phyloP scores from a whole-genome alignment of 306 rosid genomes.

The Cucumis sativus region Cucumber_9930_V3 NC_026661.2:20392501-20393000 shows the following conservation, averaged over 20 bases:
- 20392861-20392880: too few relatives aligned
- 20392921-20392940: too few relatives aligned
- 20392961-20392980: too few relatives aligned
- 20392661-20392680: constrained; percentile 9
- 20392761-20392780: constrained; percentile 1
- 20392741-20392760: background rate
- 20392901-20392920: too few relatives aligned
- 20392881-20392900: too few relatives aligned
- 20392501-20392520: background rate
- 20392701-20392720: constrained; percentile 1
- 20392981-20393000: too few relatives aligned
- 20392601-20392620: background rate
- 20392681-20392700: constrained; percentile 5
- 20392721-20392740: background rate
- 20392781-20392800: constrained; percentile 4
- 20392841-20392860: background rate
- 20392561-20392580: background rate
- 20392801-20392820: constrained; percentile 8
- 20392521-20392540: background rate
- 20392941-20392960: too few relatives aligned
- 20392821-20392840: constrained; percentile 10
- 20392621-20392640: background rate
- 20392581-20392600: background rate
- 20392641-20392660: constrained; percentile 1
- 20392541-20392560: background rate